These are phyloP conservation scores for Phytopythium mirpurense DNA, from an alignment of 352 stramenopile species.

Conservation along the genomic window DNA sequence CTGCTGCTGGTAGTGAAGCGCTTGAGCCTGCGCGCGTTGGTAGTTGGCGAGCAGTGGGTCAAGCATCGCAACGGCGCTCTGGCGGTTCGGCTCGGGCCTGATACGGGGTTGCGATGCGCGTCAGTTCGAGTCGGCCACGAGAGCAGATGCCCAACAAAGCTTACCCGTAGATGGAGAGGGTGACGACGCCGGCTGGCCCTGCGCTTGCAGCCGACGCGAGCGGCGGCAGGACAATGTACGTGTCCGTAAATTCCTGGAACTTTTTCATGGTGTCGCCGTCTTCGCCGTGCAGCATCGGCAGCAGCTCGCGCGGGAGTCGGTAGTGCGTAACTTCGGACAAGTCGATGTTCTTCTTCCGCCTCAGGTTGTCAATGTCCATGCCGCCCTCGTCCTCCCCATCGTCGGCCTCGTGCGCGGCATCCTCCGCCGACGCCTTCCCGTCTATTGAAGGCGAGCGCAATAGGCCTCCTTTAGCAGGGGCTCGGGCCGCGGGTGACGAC, in stretches of 20 bases:
- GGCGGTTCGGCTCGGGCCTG: slow-evolving; percentile 38
- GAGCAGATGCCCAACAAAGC: neutral
- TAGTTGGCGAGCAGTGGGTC: slow-evolving; percentile 60
- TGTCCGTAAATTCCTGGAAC: slow-evolving; percentile 74
- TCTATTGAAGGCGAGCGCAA: slow-evolving; percentile 12
- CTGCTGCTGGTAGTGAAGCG: slow-evolving; percentile 34
- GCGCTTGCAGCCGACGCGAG: slow-evolving; percentile 11
- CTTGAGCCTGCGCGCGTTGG: slow-evolving; percentile 35
- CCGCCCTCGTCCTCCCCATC: slow-evolving; percentile 24
- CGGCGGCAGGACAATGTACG: slow-evolving; percentile 70
- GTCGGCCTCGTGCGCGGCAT: slow-evolving; percentile 8
- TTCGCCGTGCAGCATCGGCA: slow-evolving; percentile 68
- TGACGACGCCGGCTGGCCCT: slow-evolving; percentile 24
- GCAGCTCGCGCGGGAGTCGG: slow-evolving; percentile 50
- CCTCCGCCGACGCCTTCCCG: slow-evolving; percentile 1
- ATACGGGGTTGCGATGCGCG: neutral
- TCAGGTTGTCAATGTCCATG: slow-evolving; percentile 49
- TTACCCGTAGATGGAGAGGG: slow-evolving; percentile 76
- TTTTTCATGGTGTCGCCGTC: slow-evolving; percentile 62
- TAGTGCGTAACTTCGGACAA: slow-evolving; percentile 79
- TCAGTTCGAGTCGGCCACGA: neutral
- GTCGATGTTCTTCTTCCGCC: slow-evolving; percentile 59
- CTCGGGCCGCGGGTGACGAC: neutral
- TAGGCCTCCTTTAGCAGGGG: slow-evolving; percentile 2
- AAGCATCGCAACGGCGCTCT: slow-evolving; percentile 49